Conservation (phyloP, 169 alveolate species). For the Cryptosporidium meleagridis region DNA sequence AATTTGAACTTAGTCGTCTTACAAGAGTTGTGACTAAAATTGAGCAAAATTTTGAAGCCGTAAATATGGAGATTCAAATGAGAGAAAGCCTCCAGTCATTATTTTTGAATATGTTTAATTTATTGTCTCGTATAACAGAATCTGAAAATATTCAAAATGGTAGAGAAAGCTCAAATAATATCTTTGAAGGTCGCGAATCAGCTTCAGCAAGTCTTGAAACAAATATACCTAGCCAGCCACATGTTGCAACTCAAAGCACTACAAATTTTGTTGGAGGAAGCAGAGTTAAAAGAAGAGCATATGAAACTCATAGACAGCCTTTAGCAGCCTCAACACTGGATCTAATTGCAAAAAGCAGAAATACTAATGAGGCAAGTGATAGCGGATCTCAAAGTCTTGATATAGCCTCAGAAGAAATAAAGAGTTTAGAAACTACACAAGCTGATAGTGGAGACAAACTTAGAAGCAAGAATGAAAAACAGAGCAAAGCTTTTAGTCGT, state of each 20-base stretch:
- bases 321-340: background rate
- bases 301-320: background rate
- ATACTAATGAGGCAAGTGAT: background rate
- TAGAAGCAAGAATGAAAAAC: background rate
- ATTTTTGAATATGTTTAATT: no score
- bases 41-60: background rate
- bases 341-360: background rate
- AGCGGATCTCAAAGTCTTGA: no score
- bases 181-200: no score
- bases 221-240: no score
- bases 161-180: no score
- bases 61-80: background rate
- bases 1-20: background rate
- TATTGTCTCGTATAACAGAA: background rate
- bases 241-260: no score
- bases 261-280: no score
- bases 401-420: no score
- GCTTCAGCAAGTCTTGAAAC: no score
- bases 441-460: background rate
- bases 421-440: background rate
- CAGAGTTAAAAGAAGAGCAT: background rate
- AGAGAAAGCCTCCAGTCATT: no score
- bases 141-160: background rate
- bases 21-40: background rate
- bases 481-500: background rate